Conservation (phyloP, 2,329 filamentous ascomycete genomes). For the Knufia petricola region DNA sequence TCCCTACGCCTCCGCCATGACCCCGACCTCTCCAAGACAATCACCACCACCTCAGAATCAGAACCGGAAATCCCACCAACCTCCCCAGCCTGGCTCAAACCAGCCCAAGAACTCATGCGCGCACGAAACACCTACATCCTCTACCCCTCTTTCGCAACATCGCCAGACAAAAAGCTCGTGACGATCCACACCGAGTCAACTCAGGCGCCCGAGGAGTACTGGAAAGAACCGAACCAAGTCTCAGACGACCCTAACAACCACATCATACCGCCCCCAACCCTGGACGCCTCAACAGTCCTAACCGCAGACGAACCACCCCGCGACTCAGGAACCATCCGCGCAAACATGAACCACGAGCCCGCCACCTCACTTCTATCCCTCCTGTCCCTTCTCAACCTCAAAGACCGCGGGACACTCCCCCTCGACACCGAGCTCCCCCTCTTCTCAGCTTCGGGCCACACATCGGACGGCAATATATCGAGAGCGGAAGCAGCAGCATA, state of each 20-base stretch:
- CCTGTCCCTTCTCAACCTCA: slow-evolving; percentile 1
- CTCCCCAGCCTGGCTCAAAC: slow-evolving; percentile 69
- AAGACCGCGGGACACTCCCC: neutral
- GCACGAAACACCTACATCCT: slow-evolving; percentile 68
- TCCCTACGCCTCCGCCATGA: slow-evolving; percentile 46
- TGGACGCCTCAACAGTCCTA: neutral
- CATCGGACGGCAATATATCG: neutral
- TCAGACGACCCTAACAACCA: too few relatives aligned
- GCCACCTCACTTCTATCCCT: neutral
- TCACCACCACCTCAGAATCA: too few relatives aligned
- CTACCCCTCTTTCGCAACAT: slow-evolving; percentile 55
- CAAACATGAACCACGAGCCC: neutral
- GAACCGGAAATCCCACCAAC: too few relatives aligned
- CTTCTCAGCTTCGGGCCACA: neutral
- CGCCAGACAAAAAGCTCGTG: slow-evolving; percentile 25
- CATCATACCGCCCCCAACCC: neutral
- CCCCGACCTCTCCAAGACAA: slow-evolving; percentile 13
- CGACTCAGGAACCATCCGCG: too few relatives aligned
- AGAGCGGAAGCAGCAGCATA: neutral
- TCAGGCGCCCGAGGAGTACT: slow-evolving; percentile 58
- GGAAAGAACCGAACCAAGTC: slow-evolving; percentile 6
- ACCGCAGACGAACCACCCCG: neutral
- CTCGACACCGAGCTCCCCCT: neutral
- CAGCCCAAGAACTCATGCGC: slow-evolving; percentile 65
- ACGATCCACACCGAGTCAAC: slow-evolving; percentile 52